These are phyloP conservation scores for Aphanomyces cochlioides DNA, from an alignment of 352 stramenopile genomes.

Conservation along the genomic window DNA sequence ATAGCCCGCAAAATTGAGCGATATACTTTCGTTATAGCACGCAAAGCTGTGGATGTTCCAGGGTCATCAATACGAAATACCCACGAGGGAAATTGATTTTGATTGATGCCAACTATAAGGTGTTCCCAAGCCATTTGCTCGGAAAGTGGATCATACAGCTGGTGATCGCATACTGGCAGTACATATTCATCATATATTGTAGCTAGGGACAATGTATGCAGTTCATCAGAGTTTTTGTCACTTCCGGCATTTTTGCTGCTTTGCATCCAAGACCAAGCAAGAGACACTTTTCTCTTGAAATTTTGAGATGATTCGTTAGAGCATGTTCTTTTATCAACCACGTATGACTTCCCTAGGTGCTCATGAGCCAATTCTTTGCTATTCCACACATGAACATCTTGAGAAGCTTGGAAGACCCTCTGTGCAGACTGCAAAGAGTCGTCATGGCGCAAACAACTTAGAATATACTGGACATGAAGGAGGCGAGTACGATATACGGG, in stretches of 20 bases:
- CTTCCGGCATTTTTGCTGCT: too few relatives aligned
- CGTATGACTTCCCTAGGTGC: too few relatives aligned
- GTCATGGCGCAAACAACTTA: background rate
- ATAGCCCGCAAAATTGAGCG: conserved; percentile 11
- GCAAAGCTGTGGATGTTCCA: background rate
- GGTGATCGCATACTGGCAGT: conserved; percentile 11
- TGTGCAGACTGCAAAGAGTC: background rate
- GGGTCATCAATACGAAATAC: conserved; percentile 21
- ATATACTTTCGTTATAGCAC: background rate
- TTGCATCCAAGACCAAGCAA: too few relatives aligned
- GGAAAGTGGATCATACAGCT: conserved; percentile 21
- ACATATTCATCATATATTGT: background rate
- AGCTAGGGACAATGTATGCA: too few relatives aligned
- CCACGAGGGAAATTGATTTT: conserved; percentile 18
- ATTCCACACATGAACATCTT: background rate
- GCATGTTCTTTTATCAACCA: too few relatives aligned
- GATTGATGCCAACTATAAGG: conserved; percentile 12
- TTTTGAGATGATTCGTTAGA: too few relatives aligned
- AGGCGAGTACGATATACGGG: conserved; percentile 22
- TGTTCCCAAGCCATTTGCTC: conserved; percentile 29
- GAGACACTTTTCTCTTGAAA: too few relatives aligned
- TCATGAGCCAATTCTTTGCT: too few relatives aligned
- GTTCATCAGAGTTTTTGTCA: too few relatives aligned
- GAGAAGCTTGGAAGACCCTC: background rate
- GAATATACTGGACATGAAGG: conserved; percentile 14